phyloP scores from a whole-genome alignment of 2,329 filamentous ascomycete species.

The Myriosclerotinia curreyana region DNA sequence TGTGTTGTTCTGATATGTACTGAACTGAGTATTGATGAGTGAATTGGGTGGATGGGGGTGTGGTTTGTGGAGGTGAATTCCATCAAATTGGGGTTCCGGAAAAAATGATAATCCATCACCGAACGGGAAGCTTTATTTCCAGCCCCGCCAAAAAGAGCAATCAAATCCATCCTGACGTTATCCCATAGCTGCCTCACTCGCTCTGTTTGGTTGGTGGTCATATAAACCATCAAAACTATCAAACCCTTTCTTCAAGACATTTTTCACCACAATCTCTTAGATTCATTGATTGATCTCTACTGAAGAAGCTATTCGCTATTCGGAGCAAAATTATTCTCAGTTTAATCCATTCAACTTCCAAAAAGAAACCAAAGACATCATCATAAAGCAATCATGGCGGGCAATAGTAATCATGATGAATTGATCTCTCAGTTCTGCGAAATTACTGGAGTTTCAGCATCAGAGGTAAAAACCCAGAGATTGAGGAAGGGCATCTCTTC shows the following conservation, averaged over 20 bases:
- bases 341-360: too few species aligned
- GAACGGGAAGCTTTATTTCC: constrained; percentile 14
- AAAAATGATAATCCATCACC: background rate
- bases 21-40: too few species aligned
- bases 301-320: background rate
- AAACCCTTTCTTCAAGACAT: too few species aligned
- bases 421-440: constrained; percentile 53
- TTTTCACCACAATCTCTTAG: too few species aligned
- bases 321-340: too few species aligned
- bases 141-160: constrained; percentile 13
- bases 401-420: constrained; percentile 43
- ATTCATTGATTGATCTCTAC: too few species aligned
- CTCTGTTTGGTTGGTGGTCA: background rate
- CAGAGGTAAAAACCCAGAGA: constrained; percentile 44
- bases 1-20: background rate
- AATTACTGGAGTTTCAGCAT: constrained; percentile 51
- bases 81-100: background rate
- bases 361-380: constrained; percentile 26
- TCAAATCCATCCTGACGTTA: too few species aligned
- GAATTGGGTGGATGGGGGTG: too few species aligned
- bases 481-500: background rate
- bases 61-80: too few species aligned
- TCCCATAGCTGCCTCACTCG: constrained; percentile 26
- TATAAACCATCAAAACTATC: too few species aligned
- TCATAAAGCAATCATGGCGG: constrained; percentile 39